phyloP scores from a whole-genome alignment of 352 stramenopile genomes.

The Globisporangium echinulatum region DNA sequence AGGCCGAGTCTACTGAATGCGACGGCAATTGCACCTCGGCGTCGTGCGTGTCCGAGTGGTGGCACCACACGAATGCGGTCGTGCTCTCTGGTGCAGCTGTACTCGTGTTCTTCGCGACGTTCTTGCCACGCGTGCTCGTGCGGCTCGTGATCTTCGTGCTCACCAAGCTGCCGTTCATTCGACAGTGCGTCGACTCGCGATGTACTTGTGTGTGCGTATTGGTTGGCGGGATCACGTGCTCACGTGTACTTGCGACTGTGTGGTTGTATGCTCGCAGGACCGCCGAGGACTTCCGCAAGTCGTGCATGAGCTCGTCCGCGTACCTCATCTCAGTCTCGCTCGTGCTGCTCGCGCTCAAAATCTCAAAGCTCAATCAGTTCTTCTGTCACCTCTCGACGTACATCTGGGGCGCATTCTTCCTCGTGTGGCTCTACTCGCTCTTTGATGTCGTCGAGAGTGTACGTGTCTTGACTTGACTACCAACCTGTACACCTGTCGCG shows the following conservation, averaged over 20 bases:
- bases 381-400: constrained; percentile 75
- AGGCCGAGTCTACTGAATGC: constrained; percentile 11
- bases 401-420: constrained; percentile 86
- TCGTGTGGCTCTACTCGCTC: constrained; percentile 85
- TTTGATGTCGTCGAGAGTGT: constrained; percentile 87
- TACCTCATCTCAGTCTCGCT: constrained; percentile 82
- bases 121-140: constrained; percentile 79
- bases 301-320: constrained; percentile 70
- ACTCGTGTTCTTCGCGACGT: constrained; percentile 84
- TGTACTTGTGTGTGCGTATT: background rate
- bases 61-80: constrained; percentile 26
- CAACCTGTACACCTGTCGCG: background rate
- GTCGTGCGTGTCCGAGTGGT: constrained; percentile 55
- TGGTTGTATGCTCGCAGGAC: constrained; percentile 27
- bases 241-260: background rate
- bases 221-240: background rate
- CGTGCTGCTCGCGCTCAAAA: constrained; percentile 47
- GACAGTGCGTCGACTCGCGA: constrained; percentile 39
- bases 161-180: constrained; percentile 81
- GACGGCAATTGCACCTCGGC: constrained; percentile 33
- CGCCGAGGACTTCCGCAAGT: constrained; percentile 74
- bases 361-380: constrained; percentile 54
- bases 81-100: constrained; percentile 55
- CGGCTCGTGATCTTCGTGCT: constrained; percentile 82
- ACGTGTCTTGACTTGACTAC: constrained; percentile 10